These are phyloP conservation scores for Dalbergia cochinchinensis DNA, from an alignment of 306 rosid genomes.

Conservation along the genomic window DNA sequence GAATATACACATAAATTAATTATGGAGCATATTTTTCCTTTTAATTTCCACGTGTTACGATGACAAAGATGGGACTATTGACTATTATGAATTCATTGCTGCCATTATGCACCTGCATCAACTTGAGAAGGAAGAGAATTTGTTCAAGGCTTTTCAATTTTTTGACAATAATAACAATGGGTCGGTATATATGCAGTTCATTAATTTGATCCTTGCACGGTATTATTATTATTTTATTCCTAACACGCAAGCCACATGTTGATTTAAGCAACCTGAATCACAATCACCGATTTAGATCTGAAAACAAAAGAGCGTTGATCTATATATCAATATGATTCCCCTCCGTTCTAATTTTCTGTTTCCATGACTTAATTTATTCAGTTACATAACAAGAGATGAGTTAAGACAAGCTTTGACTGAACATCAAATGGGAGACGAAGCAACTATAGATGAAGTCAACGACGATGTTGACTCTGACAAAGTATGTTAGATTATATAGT, in stretches of 20 bases:
- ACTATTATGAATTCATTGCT: slow-evolving; percentile 81
- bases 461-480: slow-evolving; percentile 83
- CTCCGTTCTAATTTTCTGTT: neutral
- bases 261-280: neutral
- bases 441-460: slow-evolving; percentile 78
- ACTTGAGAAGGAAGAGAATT: slow-evolving; percentile 81
- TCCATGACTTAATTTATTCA: slow-evolving; percentile 29
- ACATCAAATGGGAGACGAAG: slow-evolving; percentile 90
- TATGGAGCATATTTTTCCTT: neutral
- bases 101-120: slow-evolving; percentile 94
- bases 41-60: slow-evolving; percentile 48
- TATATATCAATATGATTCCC: too few relatives aligned
- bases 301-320: too few relatives aligned
- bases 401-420: slow-evolving; percentile 80
- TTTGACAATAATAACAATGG: slow-evolving; percentile 87
- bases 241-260: too few relatives aligned
- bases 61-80: slow-evolving; percentile 77
- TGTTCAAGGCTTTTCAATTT: slow-evolving; percentile 80
- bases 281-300: too few relatives aligned
- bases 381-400: slow-evolving; percentile 91
- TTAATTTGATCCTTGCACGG: neutral
- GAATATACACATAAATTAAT: too few relatives aligned
- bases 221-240: too few relatives aligned
- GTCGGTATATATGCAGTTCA: slow-evolving; percentile 47
- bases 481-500: slow-evolving; percentile 44